Percentiles rank a stretch among this genome's conserved stretches.
These are phyloP conservation scores for Penicillium lagena DNA, from an alignment of 495 filamentous ascomycete genomes.

Conservation along the genomic window DNA sequence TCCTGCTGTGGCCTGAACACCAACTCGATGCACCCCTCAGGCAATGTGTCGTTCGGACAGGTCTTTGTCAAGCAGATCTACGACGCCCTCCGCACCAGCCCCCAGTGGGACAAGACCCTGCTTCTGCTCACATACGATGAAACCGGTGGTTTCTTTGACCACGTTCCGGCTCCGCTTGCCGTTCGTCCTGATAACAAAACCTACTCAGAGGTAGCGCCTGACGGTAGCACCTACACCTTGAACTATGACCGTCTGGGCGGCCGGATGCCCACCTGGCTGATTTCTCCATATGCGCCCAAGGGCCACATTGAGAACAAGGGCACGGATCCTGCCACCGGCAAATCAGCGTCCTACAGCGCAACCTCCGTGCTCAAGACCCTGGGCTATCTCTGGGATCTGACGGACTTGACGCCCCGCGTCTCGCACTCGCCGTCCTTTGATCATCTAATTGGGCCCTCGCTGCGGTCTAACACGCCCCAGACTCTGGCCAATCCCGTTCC, in stretches of 20 bases:
- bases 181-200: constrained; percentile 31
- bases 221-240: constrained; percentile 37
- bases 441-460: constrained; percentile 22
- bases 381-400: constrained; percentile 40
- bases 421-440: constrained; percentile 32
- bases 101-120: constrained; percentile 41
- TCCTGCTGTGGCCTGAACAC: constrained; percentile 40
- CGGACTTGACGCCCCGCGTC: constrained; percentile 35
- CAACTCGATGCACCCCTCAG: constrained; percentile 43
- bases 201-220: constrained; percentile 35
- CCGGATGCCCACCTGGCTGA: constrained; percentile 42
- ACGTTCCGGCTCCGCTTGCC: constrained; percentile 40
- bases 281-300: constrained; percentile 41
- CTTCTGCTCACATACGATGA: constrained; percentile 47
- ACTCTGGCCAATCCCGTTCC: constrained; percentile 8
- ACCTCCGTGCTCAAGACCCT: constrained; percentile 33
- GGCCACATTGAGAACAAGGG: constrained; percentile 43
- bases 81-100: constrained; percentile 37
- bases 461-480: constrained; percentile 15
- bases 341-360: constrained; percentile 30
- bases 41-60: constrained; percentile 40
- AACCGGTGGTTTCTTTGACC: constrained; percentile 44
- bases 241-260: constrained; percentile 42
- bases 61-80: constrained; percentile 43
- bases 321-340: constrained; percentile 16